Conservation (phyloP, 1,139 yeast genomes). For the Tardiomyces digboiensis region DNA sequence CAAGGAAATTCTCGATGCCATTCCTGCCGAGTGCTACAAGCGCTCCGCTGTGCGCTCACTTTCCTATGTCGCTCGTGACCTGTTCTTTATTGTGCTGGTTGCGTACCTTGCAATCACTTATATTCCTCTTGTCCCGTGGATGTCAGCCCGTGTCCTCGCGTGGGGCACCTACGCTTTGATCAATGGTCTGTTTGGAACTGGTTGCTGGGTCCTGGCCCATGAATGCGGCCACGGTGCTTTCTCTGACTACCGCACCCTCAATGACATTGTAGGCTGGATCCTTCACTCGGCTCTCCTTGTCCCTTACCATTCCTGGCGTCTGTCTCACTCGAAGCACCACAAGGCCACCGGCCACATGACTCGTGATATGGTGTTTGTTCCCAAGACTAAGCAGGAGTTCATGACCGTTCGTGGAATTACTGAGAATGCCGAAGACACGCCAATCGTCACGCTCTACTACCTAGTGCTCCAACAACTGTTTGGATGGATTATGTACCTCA, state of each 20-base stretch:
- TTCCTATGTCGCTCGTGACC: slow-evolving; percentile 58
- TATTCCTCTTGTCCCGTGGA: slow-evolving; percentile 43
- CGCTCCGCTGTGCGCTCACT: slow-evolving; percentile 49
- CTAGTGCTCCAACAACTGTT: slow-evolving; percentile 64
- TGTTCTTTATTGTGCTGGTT: slow-evolving; percentile 39
- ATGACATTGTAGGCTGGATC: slow-evolving; percentile 75
- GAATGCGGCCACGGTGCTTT: slow-evolving; percentile 90
- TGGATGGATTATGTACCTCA: slow-evolving; percentile 62
- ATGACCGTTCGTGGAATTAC: slow-evolving; percentile 28
- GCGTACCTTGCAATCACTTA: slow-evolving; percentile 45
- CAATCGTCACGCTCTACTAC: slow-evolving; percentile 46
- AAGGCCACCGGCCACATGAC: slow-evolving; percentile 78
- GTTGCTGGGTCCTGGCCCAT: slow-evolving; percentile 81
- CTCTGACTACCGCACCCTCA: slow-evolving; percentile 56
- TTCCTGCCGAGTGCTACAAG: slow-evolving; percentile 70
- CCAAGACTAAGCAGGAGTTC: slow-evolving; percentile 52
- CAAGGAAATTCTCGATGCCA: slow-evolving; percentile 61
- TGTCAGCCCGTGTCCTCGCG: slow-evolving; percentile 37
- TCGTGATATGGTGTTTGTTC: slow-evolving; percentile 78
- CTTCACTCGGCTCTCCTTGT: slow-evolving; percentile 70
- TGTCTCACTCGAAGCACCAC: slow-evolving; percentile 77
- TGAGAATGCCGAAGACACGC: slow-evolving; percentile 66
- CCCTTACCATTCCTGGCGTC: slow-evolving; percentile 84
- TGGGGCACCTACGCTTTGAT: slow-evolving; percentile 50
- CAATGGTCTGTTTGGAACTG: slow-evolving; percentile 66